These are phyloP conservation scores for Leavenworthia alabamica DNA, from an alignment of 345 rosid species.

Conservation along the genomic window DNA sequence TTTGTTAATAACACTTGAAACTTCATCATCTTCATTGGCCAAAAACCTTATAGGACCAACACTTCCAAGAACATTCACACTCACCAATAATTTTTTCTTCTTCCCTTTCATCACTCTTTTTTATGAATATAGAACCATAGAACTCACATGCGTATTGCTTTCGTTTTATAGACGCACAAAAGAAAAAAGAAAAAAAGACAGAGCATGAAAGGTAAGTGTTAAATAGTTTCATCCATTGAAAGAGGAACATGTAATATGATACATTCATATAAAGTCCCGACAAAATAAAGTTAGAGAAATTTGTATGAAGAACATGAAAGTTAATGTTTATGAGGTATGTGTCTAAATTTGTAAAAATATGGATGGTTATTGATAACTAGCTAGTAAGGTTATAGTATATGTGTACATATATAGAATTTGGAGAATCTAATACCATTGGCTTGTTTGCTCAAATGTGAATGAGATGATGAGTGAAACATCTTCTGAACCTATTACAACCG, in stretches of 20 bases:
- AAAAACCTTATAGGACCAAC: constrained; percentile 71
- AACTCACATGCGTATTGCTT: neutral
- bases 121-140: neutral
- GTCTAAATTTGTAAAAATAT: neutral
- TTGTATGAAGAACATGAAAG: neutral
- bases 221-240: constrained; percentile 3
- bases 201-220: constrained; percentile 7
- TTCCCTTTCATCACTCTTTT: constrained; percentile 21
- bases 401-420: neutral
- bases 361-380: constrained; percentile 5
- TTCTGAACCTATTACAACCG: neutral
- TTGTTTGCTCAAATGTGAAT: constrained; percentile 12
- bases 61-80: constrained; percentile 65
- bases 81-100: constrained; percentile 48
- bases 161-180: constrained; percentile 9
- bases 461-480: neutral
- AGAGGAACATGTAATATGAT: constrained; percentile 10
- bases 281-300: neutral
- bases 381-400: constrained; percentile 3
- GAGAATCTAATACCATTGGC: constrained; percentile 18
- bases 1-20: constrained; percentile 50
- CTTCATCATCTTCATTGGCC: constrained; percentile 49
- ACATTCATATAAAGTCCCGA: constrained; percentile 2
- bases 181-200: neutral
- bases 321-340: neutral